Evolutionary conservation across 352 stramenopile genomes (phyloP).

Genomic region (Phytophthora pini): DNA sequence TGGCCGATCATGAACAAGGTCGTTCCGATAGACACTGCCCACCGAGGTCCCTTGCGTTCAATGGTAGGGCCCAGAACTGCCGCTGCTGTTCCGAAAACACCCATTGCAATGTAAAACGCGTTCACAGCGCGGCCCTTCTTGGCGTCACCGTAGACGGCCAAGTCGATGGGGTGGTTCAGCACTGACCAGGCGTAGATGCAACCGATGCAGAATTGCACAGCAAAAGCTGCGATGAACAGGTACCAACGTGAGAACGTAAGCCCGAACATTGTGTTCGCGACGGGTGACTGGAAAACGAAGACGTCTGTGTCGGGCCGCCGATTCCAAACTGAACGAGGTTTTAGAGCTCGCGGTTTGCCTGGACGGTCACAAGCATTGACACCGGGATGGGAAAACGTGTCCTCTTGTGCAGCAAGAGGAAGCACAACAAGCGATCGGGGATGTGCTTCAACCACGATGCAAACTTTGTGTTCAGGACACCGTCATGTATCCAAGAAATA

Average conservation of each 20-base stretch:
- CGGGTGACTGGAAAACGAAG: slow-evolving; percentile 1
- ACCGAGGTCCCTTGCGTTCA: slow-evolving; percentile 58
- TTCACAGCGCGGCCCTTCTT: slow-evolving; percentile 63
- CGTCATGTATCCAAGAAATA: no score
- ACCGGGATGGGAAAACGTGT: neutral
- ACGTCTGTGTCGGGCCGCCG: neutral
- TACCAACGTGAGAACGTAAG: slow-evolving; percentile 71
- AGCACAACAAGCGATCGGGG: neutral
- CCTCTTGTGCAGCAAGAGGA: neutral
- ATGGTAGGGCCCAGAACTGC: slow-evolving; percentile 64
- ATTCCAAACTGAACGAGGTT: slow-evolving; percentile 25
- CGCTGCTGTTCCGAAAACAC: slow-evolving; percentile 57
- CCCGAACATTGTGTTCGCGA: slow-evolving; percentile 15
- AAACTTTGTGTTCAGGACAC: no score
- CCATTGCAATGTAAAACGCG: slow-evolving; percentile 71
- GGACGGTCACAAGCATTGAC: neutral
- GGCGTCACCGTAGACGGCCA: slow-evolving; percentile 51
- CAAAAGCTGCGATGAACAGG: slow-evolving; percentile 65
- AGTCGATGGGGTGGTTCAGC: slow-evolving; percentile 69
- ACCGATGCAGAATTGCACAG: slow-evolving; percentile 70
- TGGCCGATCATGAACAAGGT: slow-evolving; percentile 55
- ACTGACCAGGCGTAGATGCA: slow-evolving; percentile 77
- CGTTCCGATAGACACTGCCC: slow-evolving; percentile 51
- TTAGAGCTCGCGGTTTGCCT: neutral
- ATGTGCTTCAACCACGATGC: neutral